These are phyloP conservation scores for Pythium phragmiticola DNA, from an alignment of 352 stramenopile genomes.

Conservation along the genomic window DNA sequence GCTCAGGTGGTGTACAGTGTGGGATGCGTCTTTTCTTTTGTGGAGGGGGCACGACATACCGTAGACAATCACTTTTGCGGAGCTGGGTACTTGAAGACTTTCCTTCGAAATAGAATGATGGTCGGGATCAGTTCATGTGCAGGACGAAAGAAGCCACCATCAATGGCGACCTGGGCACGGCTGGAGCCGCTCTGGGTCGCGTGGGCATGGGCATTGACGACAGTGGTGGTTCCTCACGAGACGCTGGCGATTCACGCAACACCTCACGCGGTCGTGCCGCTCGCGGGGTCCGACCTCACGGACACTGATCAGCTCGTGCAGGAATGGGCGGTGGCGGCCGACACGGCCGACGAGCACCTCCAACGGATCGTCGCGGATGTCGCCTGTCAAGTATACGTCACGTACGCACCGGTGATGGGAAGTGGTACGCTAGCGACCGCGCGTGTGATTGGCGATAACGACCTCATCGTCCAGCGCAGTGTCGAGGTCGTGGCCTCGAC, in stretches of 20 bases:
- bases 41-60: neutral
- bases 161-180: neutral
- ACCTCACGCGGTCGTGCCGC: neutral
- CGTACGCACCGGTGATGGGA: neutral
- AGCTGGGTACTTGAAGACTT: neutral
- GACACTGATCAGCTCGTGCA: conserved; percentile 1
- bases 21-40: neutral
- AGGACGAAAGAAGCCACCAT: neutral
- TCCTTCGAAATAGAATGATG: neutral
- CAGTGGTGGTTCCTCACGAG: neutral
- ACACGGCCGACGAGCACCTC: neutral
- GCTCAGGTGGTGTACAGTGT: neutral
- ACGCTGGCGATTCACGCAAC: neutral
- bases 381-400: conserved; percentile 10
- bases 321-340: conserved; percentile 1
- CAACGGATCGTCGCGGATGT: neutral
- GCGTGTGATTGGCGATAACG: conserved; percentile 5
- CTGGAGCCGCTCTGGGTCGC: neutral
- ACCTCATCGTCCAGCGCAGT: neutral
- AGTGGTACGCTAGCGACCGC: conserved; percentile 2
- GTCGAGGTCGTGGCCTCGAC: neutral
- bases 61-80: neutral
- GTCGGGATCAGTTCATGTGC: neutral
- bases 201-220: neutral
- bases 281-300: neutral